Base-by-base conservation (phyloP, 2,329 filamentous ascomycete genomes). In the Paramyrothecium roridum region DNA sequence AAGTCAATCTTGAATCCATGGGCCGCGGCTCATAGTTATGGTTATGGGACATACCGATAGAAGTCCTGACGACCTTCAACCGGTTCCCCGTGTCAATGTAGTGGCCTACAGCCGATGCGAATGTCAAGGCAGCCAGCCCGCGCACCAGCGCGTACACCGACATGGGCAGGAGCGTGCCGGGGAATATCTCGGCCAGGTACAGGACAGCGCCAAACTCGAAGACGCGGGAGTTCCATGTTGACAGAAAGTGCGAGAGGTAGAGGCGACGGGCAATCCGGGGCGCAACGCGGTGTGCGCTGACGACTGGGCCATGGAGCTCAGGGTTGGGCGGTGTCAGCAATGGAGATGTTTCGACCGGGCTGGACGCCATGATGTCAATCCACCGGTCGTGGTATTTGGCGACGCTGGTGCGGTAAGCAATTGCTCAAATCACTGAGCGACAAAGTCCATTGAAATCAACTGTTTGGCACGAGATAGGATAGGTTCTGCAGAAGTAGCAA, bases 101-200 rank as follows among this genome's bases (percentile, higher is more conserved):
- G 1, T 66, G 63, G 1, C 88, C 88, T 7, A 91, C 68, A 48
- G 74, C 73, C 13, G 83, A 80, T 0, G 86, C 81, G 8, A 89
- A 71, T 1, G 84, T 26, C 3, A 87, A 80, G 0, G 85, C 85
- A 1, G 83, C 75, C 0, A 76, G 70, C 7, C 82, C 78, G 21
- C 88, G 81, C 6, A 79, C 73, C 8, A 91, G 70, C 0, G 88
- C 88, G 63, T 91, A 91, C n/a, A 87, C 71, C 0, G 87, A 90
- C 54, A 86, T 78, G 37, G 84, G 87, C 21, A 88, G 75, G 21
- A 91, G 72, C 0, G 86, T 89, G 1, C 76, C 71, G 0, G 80
- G 80, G 60, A 77, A 86, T 48, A 83, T 76, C 1, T 75, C 68
- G 0, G 82, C 81, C 11, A 86, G 73, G 66, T 80, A 86, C 7